These are phyloP conservation scores for Picochlorum sp. DNA, from an alignment of 139 green algal species.

Conservation along the genomic window DNA sequence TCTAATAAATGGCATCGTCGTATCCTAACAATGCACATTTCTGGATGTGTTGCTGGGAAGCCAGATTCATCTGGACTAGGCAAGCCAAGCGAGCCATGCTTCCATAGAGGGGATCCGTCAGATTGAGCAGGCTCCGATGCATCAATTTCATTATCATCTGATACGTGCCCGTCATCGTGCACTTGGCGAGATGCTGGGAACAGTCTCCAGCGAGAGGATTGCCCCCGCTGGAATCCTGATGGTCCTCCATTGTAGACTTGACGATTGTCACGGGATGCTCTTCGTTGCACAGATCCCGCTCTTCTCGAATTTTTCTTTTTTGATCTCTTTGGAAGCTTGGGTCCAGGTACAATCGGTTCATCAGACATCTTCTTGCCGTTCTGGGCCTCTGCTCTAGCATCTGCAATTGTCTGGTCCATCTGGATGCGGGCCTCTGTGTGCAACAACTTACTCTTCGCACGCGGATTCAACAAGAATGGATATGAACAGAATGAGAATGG, in stretches of 20 bases:
- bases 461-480: constrained; percentile 81
- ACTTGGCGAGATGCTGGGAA: constrained; percentile 1
- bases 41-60: constrained; percentile 61
- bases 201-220: not conserved
- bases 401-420: constrained; percentile 43
- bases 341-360: constrained; percentile 39
- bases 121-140: not conserved
- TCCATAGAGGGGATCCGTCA: constrained; percentile 20
- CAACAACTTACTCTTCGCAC: constrained; percentile 84
- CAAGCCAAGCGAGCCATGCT: constrained; percentile 46
- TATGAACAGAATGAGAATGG: constrained; percentile 88
- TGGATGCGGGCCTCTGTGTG: constrained; percentile 56
- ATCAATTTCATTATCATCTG: constrained; percentile 21
- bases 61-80: constrained; percentile 47
- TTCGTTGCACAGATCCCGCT: not conserved
- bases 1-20: constrained; percentile 76
- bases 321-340: constrained; percentile 13
- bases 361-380: constrained; percentile 19
- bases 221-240: not conserved
- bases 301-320: not conserved
- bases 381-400: constrained; percentile 5
- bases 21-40: constrained; percentile 88
- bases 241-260: not conserved
- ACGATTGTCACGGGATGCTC: not conserved
- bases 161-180: not conserved